Conservation (phyloP, 345 rosid genomes). For the Hibiscus tridactylites region DNA sequence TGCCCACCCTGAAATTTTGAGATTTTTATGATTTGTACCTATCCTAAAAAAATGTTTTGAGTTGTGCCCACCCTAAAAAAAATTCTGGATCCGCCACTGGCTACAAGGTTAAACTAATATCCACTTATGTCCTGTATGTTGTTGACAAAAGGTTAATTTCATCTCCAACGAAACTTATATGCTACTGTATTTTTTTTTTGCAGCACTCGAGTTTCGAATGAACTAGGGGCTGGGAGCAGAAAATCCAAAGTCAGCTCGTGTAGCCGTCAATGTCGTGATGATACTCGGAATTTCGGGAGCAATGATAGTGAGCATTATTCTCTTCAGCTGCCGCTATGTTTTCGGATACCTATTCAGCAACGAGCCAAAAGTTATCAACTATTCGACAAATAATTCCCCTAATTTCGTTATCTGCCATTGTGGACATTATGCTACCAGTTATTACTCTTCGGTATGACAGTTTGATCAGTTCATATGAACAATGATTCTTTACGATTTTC, state of each 20-base stretch:
- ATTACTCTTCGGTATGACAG: conserved; percentile 25
- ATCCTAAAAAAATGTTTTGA: no score
- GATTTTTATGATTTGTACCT: no score
- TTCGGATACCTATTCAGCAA: conserved; percentile 32
- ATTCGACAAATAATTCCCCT: conserved; percentile 28
- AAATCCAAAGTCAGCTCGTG: conserved; percentile 26
- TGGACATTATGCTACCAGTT: conserved; percentile 34
- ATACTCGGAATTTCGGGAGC: conserved; percentile 20
- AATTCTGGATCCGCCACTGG: no score
- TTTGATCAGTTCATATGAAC: background rate
- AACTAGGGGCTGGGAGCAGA: conserved; percentile 32
- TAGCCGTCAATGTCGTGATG: conserved; percentile 18
- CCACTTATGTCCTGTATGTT: background rate
- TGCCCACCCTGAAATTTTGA: no score
- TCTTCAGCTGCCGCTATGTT: conserved; percentile 24
- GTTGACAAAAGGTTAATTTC: background rate
- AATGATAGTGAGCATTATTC: conserved; percentile 9
- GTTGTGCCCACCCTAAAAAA: no score
- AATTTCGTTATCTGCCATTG: conserved; percentile 26
- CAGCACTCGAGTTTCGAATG: conserved; percentile 46
- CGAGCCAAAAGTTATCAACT: conserved; percentile 10
- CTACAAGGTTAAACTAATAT: conserved; percentile 36
- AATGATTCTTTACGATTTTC: background rate
- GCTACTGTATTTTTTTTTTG: background rate
- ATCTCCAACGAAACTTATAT: background rate